Evolutionary conservation across 2,329 filamentous ascomycete genomes (phyloP).

Genomic region (Colletotrichum sp.): DNA sequence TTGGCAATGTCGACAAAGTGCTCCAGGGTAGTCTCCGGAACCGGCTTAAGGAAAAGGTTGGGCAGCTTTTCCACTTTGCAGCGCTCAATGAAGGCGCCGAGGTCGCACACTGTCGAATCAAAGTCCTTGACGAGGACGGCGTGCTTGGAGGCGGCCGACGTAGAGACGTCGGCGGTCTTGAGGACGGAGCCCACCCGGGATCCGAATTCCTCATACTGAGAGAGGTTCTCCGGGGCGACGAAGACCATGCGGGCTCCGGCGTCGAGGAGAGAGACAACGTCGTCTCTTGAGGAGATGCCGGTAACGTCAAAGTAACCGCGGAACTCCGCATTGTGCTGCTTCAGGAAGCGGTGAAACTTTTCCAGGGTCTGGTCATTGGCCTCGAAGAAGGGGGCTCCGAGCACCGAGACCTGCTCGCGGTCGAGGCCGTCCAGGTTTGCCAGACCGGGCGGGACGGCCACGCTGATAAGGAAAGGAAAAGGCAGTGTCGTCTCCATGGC

Average conservation of each 20-base stretch:
- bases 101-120: slow-evolving; percentile 46
- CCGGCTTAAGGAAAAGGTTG: slow-evolving; percentile 56
- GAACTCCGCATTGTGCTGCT: slow-evolving; percentile 54
- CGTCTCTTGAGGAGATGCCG: slow-evolving; percentile 68
- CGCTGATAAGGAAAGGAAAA: slow-evolving; percentile 66
- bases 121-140: slow-evolving; percentile 59
- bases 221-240: slow-evolving; percentile 73
- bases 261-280: slow-evolving; percentile 82
- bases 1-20: slow-evolving; percentile 52
- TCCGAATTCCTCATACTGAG: slow-evolving; percentile 60
- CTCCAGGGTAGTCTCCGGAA: slow-evolving; percentile 49
- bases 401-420: slow-evolving; percentile 61
- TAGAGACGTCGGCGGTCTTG: slow-evolving; percentile 48
- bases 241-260: slow-evolving; percentile 86
- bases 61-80: slow-evolving; percentile 50
- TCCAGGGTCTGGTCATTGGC: slow-evolving; percentile 54
- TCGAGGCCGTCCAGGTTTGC: slow-evolving; percentile 57
- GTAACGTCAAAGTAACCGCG: slow-evolving; percentile 80
- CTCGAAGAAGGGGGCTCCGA: slow-evolving; percentile 65
- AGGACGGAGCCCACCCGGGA: slow-evolving; percentile 61
- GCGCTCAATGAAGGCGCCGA: slow-evolving; percentile 49
- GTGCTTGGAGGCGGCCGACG: slow-evolving; percentile 44
- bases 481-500: slow-evolving; percentile 69
- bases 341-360: slow-evolving; percentile 52
- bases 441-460: slow-evolving; percentile 56